Base-by-base conservation (phyloP, 495 filamentous ascomycete genomes). In the Parachaetomium inaequale region DNA sequence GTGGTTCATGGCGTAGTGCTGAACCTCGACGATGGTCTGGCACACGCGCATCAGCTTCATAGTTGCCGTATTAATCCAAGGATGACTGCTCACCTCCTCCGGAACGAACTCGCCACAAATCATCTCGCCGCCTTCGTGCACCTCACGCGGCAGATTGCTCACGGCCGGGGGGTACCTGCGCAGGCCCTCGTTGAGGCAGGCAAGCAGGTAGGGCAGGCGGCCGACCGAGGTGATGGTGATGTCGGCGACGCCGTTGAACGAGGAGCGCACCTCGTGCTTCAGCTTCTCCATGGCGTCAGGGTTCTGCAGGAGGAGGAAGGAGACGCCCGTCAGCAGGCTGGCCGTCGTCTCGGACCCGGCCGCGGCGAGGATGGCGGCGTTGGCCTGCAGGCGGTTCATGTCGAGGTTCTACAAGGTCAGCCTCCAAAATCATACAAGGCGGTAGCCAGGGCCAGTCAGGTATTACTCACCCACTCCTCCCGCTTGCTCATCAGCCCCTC, bases 271-370 rank as follows among this genome's bases (percentile, higher is more conserved):
- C 63, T 88, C 86, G 0, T 66, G 42, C 0, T 73, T 65, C 5
- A 87, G 68, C 61, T 76, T 80, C 7, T 68, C 51, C 17, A 84
- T 67, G 0, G 70, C 68, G 0, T 72, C 66, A 0, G 76, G 81
- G 61, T 82, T 74, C 8, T 65, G 78, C 0, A 82, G 65, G 1
- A 88, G 73, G 32, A 81, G 75, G 58, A 78, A 88, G 0, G 80
- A 79, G 1, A 77, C 73, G 3, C 77, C 81, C 1, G 76, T 74
- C 32, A 90, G 68, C 4, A 81, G 55, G 1, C 84, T 84, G 1
- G 85, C 84, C 2, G 85, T 85, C 2, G 86, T 87, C 62, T 88
- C 85, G 0, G 80, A 82, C 10, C 84, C 83, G 25, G 74, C 83
- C 15, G 82, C 78, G 29, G 83, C 72, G 4, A 78, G 64, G 28